Percentiles rank a stretch among this genome's conserved stretches.
Conservation (phyloP, 2,329 filamentous ascomycete genomes). For the Penicillium sp. region DNA sequence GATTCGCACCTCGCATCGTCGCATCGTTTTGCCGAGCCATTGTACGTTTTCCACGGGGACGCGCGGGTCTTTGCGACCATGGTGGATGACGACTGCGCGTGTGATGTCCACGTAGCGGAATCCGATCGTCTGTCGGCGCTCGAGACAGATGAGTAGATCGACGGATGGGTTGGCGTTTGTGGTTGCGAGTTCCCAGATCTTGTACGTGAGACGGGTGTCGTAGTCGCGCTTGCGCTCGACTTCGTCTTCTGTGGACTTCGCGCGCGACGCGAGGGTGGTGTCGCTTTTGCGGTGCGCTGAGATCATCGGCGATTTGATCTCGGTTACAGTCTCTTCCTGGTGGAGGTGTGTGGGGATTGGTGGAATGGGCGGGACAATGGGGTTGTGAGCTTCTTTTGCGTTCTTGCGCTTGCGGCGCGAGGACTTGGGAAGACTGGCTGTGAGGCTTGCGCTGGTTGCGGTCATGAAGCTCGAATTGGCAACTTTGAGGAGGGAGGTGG, state of each 20-base stretch:
- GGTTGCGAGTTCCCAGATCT: constrained; percentile 92
- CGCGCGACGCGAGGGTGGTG: constrained; percentile 23
- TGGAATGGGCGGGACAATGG: constrained; percentile 53
- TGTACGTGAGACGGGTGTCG: constrained; percentile 82
- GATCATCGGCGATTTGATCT: constrained; percentile 17
- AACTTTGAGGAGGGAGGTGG: constrained; percentile 86
- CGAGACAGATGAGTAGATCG: constrained; percentile 88
- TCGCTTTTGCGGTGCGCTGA: constrained; percentile 23
- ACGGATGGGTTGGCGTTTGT: constrained; percentile 90
- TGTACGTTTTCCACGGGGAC: constrained; percentile 94
- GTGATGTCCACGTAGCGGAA: constrained; percentile 98
- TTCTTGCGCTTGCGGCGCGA: constrained; percentile 64
- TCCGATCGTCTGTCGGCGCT: constrained; percentile 86
- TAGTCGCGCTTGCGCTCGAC: constrained; percentile 56
- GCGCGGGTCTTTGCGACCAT: constrained; percentile 84
- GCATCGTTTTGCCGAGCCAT: constrained; percentile 94
- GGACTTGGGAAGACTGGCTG: constrained; percentile 71
- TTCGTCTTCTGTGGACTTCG: constrained; percentile 29
- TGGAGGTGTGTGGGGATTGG: constrained; percentile 20
- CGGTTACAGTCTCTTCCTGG: constrained; percentile 16
- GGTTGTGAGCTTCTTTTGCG: constrained; percentile 41
- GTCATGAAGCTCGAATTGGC: constrained; percentile 96
- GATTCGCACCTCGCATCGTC: constrained; percentile 85
- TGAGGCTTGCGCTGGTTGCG: constrained; percentile 83
- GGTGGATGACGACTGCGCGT: constrained; percentile 86